A percentile compares a stretch with the other conserved stretches of the same genome.
These are phyloP conservation scores for Torulaspora pretoriensis DNA, from an alignment of 1,139 yeast species.

Conservation along the genomic window DNA sequence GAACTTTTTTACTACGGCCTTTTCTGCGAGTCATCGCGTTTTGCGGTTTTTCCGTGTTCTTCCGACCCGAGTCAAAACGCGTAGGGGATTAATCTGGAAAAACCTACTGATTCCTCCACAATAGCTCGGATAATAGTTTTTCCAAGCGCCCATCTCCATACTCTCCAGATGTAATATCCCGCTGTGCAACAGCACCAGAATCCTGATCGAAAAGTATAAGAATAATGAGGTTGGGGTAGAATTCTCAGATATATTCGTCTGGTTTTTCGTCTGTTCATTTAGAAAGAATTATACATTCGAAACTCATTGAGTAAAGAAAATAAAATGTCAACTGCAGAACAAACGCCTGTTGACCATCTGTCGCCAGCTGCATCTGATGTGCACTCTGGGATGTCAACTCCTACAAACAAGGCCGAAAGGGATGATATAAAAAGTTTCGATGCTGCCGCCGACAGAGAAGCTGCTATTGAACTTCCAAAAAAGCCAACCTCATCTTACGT, in stretches of 20 bases:
- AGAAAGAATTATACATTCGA: not conserved
- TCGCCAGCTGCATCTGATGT: constrained; percentile 18
- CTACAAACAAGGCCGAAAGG: constrained; percentile 22
- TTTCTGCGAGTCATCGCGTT: not conserved
- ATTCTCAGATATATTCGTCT: not conserved
- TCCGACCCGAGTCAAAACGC: constrained; percentile 5
- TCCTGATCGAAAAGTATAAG: constrained; percentile 3
- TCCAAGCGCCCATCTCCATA: constrained; percentile 5
- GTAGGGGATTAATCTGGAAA: not conserved
- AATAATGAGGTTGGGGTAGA: not conserved
- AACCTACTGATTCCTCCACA: constrained; percentile 3
- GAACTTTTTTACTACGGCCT: not conserved
- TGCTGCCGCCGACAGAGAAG: constrained; percentile 12
- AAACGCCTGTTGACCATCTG: constrained; percentile 14
- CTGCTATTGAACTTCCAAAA: constrained; percentile 34
- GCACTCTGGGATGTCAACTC: constrained; percentile 19
- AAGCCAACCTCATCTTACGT: constrained; percentile 48
- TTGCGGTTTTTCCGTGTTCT: constrained; percentile 4
- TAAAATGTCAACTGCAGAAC: constrained; percentile 12
- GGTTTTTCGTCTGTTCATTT: too few species aligned
- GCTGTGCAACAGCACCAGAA: not conserved
- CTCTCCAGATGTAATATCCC: not conserved
- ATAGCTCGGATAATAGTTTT: constrained; percentile 6
- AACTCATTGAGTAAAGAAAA: not conserved
- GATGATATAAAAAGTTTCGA: constrained; percentile 16